Percentiles rank a stretch among this genome's conserved stretches.
phyloP scores from a whole-genome alignment of 441 rosid species.

The Hura crepitans region DNA sequence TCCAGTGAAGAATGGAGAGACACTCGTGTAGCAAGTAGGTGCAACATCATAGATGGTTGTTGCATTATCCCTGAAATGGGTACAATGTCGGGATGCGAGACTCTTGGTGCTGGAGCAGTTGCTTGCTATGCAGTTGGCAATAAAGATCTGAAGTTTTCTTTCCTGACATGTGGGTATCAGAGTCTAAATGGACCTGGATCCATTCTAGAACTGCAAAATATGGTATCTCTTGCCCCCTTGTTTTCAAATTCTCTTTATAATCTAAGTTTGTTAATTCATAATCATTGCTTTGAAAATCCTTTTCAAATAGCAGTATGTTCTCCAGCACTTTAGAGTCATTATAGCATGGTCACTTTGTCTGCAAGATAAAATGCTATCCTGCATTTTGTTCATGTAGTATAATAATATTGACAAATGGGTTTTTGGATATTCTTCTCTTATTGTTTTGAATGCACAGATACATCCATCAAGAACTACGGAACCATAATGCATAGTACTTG shows the following conservation, averaged over 20 bases:
- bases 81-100: conserved; percentile 56
- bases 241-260: too few relatives aligned
- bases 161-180: conserved; percentile 69
- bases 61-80: conserved; percentile 40
- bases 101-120: conserved; percentile 77
- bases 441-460: conserved; percentile 47
- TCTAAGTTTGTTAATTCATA: not conserved
- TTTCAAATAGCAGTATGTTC: not conserved
- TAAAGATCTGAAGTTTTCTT: conserved; percentile 59
- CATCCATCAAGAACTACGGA: conserved; percentile 80
- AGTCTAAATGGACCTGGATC: conserved; percentile 48
- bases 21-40: conserved; percentile 55
- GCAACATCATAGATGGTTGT: conserved; percentile 41
- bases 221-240: not conserved
- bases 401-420: not conserved
- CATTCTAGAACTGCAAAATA: conserved; percentile 68
- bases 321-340: not conserved
- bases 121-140: conserved; percentile 77
- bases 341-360: not conserved
- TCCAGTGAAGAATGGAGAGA: conserved; percentile 54
- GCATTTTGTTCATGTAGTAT: not conserved
- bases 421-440: conserved; percentile 14
- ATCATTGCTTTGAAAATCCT: not conserved
- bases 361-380: not conserved
- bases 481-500: conserved; percentile 55